Evolutionary conservation across 495 filamentous ascomycete species (phyloP).

Genomic region (Cetradonia linearis): DNA sequence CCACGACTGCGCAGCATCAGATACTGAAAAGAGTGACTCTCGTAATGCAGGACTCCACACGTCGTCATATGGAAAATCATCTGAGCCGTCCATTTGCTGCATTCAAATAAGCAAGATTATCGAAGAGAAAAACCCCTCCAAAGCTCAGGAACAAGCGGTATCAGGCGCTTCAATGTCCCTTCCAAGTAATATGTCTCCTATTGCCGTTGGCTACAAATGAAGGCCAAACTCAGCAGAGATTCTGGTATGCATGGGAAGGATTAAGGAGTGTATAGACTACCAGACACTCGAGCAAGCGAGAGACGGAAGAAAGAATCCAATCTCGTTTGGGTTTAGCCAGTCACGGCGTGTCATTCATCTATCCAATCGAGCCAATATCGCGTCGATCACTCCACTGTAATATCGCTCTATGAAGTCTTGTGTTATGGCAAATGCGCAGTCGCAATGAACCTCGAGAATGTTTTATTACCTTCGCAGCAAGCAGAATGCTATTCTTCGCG

Average conservation of each 20-base stretch:
- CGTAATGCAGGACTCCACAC: slow-evolving; percentile 13
- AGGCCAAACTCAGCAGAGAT: neutral
- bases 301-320: neutral
- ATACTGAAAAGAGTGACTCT: slow-evolving; percentile 11
- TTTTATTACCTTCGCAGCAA: slow-evolving; percentile 5
- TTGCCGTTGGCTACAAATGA: neutral
- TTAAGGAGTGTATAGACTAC: neutral
- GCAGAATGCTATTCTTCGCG: slow-evolving; percentile 5
- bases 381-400: neutral
- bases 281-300: neutral
- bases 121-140: neutral
- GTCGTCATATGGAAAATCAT: slow-evolving; percentile 10
- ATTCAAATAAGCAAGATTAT: neutral
- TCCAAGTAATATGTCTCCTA: neutral
- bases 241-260: neutral
- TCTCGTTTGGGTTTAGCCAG: neutral
- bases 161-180: neutral
- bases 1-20: slow-evolving; percentile 1
- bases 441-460: slow-evolving; percentile 19
- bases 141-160: neutral
- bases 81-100: slow-evolving; percentile 10
- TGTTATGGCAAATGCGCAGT: slow-evolving; percentile 7
- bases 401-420: neutral
- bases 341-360: neutral
- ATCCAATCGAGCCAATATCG: slow-evolving; percentile 1